phyloP scores from a whole-genome alignment of 78 protist species.

The Pelomyxa schiedti region DNA sequence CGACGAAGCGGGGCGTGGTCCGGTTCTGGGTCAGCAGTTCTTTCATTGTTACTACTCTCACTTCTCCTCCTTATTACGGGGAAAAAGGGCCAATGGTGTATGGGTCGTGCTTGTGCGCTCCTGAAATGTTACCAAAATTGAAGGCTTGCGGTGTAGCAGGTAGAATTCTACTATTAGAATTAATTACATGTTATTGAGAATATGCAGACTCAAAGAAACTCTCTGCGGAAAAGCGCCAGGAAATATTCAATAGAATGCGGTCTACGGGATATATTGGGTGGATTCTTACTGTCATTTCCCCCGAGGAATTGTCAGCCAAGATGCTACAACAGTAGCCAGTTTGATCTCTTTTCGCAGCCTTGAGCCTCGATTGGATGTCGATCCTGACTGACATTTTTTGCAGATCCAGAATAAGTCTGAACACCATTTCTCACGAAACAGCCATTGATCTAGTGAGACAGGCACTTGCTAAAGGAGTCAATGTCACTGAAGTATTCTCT shows the following conservation, averaged over 20 bases:
- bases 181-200: background rate
- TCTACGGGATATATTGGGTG: background rate
- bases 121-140: background rate
- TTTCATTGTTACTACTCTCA: background rate
- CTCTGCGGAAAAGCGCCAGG: background rate
- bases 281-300: background rate
- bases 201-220: background rate
- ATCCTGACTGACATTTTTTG: no score
- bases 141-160: background rate
- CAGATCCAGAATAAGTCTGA: slow-evolving; percentile 17
- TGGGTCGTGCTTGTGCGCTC: slow-evolving; percentile 11
- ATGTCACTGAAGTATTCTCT: no score
- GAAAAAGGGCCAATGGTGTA: slow-evolving; percentile 54
- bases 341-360: background rate
- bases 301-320: slow-evolving; percentile 20
- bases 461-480: slow-evolving; percentile 12
- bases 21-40: slow-evolving; percentile 35
- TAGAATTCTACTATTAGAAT: background rate
- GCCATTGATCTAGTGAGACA: slow-evolving; percentile 19
- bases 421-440: slow-evolving; percentile 38
- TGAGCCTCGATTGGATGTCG: no score
- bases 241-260: slow-evolving; percentile 3
- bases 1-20: slow-evolving; percentile 74
- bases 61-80: background rate
- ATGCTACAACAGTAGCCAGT: background rate